Evolutionary conservation across 2,329 filamentous ascomycete genomes (phyloP).

Genomic region (Botrytis fragariae): DNA sequence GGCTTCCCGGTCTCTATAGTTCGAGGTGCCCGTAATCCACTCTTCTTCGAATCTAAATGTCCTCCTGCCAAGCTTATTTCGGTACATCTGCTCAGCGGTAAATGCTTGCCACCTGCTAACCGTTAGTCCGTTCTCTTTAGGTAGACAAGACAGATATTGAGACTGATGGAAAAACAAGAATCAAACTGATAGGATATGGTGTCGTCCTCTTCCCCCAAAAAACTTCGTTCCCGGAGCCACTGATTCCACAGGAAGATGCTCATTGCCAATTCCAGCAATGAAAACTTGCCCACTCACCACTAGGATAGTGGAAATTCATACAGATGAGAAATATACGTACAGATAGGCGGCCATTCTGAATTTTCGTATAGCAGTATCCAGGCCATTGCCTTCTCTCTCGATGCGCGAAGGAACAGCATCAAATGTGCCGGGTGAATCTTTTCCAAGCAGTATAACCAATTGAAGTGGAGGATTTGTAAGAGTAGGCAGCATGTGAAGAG

Average conservation of each 20-base stretch:
- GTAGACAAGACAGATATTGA: background rate
- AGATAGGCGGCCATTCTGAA: slow-evolving; percentile 94
- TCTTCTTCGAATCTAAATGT: slow-evolving; percentile 92
- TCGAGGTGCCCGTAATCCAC: slow-evolving; percentile 82
- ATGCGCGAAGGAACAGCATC: slow-evolving; percentile 75
- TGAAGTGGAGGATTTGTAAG: slow-evolving; percentile 80
- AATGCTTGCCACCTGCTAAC: slow-evolving; percentile 76
- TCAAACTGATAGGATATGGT: background rate
- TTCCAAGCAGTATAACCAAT: slow-evolving; percentile 81
- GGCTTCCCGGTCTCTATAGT: slow-evolving; percentile 66
- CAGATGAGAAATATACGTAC: slow-evolving; percentile 6
- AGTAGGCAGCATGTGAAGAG: slow-evolving; percentile 81
- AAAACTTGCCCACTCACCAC: background rate
- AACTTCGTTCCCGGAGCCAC: background rate
- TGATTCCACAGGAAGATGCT: background rate
- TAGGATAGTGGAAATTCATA: background rate
- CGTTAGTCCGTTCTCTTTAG: background rate
- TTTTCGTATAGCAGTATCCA: slow-evolving; percentile 81
- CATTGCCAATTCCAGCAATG: background rate
- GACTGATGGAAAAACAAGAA: background rate
- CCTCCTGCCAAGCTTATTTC: slow-evolving; percentile 80
- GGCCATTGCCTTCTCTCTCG: slow-evolving; percentile 75
- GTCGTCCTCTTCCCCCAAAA: background rate
- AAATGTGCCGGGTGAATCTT: slow-evolving; percentile 82
- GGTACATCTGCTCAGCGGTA: slow-evolving; percentile 93